A percentile compares a stretch with the other conserved stretches of the same genome.
Conservation (phyloP, 768 basidiomycete genomes). For the Leccinum arenicola region DNA sequence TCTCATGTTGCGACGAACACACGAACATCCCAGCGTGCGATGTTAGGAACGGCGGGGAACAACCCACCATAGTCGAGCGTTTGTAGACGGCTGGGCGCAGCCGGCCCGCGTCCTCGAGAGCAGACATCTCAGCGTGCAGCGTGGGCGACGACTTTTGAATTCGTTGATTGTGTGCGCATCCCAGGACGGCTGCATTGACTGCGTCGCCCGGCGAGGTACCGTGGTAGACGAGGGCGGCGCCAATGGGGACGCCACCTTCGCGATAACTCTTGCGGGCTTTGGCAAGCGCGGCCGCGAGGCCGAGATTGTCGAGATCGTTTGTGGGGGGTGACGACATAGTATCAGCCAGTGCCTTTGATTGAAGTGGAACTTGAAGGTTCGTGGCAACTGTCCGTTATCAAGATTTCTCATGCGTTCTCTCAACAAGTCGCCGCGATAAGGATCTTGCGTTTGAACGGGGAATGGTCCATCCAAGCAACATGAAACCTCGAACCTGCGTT, state of each 20-base stretch:
- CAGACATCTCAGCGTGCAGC: conserved; percentile 47
- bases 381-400: background rate
- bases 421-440: background rate
- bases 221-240: conserved; percentile 44
- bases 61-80: conserved; percentile 46
- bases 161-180: conserved; percentile 43
- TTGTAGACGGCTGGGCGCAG: conserved; percentile 44
- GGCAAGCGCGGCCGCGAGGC: conserved; percentile 31
- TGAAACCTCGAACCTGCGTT: background rate
- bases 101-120: conserved; percentile 54
- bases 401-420: background rate
- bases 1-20: background rate
- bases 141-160: conserved; percentile 43
- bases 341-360: background rate
- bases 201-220: conserved; percentile 6
- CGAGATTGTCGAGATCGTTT: conserved; percentile 27
- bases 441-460: background rate
- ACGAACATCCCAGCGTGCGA: background rate
- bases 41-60: background rate
- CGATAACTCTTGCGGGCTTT: conserved; percentile 46
- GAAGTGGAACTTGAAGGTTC: background rate
- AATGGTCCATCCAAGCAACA: background rate
- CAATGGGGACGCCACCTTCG: conserved; percentile 65
- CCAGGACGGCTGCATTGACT: conserved; percentile 31
- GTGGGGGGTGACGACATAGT: background rate